These are phyloP conservation scores for Aspergillus bertholletiae DNA, from an alignment of 495 filamentous ascomycete genomes.

Conservation along the genomic window DNA sequence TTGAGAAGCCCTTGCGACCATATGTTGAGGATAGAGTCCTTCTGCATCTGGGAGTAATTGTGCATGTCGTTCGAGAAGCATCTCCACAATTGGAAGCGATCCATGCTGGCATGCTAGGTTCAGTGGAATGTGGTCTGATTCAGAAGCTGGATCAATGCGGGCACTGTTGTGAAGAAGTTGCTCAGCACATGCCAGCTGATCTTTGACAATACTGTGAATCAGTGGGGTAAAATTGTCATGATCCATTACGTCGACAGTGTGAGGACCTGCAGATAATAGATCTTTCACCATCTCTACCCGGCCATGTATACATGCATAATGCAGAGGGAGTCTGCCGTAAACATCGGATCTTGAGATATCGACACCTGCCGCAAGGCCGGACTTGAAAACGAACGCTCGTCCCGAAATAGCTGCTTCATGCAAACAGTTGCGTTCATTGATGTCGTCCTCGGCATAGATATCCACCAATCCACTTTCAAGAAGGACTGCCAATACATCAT, in stretches of 20 bases:
- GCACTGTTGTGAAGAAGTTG: conserved; percentile 69
- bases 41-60: conserved; percentile 86
- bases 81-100: conserved; percentile 73
- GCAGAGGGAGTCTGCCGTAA: conserved; percentile 88
- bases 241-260: conserved; percentile 80
- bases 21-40: conserved; percentile 94
- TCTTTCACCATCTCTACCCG: conserved; percentile 76
- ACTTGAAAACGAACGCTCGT: conserved; percentile 67
- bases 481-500: conserved; percentile 69
- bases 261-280: conserved; percentile 56
- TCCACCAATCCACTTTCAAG: conserved; percentile 79
- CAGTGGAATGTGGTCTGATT: conserved; percentile 88
- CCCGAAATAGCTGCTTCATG: conserved; percentile 94
- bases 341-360: conserved; percentile 80
- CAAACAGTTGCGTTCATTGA: conserved; percentile 93
- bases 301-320: conserved; percentile 96
- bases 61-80: conserved; percentile 76
- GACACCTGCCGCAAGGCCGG: conserved; percentile 66
- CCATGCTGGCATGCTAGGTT: conserved; percentile 94
- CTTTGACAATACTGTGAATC: conserved; percentile 89
- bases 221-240: conserved; percentile 97
- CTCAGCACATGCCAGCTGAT: conserved; percentile 72
- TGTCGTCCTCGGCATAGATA: conserved; percentile 86
- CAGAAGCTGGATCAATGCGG: conserved; percentile 73
- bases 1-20: conserved; percentile 87